Conservation (phyloP, 1,139 yeast genomes). For the Hyphopichia pseudoburtonii region DNA sequence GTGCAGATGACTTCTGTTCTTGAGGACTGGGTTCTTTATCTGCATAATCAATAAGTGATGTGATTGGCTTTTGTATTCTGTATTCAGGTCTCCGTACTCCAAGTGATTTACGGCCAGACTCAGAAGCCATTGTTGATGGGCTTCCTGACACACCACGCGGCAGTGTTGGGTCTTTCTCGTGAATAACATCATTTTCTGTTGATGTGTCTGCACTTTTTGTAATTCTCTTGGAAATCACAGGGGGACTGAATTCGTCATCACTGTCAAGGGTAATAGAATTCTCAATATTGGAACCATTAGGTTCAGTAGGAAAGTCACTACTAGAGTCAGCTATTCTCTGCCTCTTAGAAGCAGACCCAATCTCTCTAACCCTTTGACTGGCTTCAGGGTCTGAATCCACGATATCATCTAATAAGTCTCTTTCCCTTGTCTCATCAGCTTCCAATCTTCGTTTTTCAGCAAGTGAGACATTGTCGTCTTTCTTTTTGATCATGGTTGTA, state of each 20-base stretch:
- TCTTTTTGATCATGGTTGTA: constrained; percentile 43
- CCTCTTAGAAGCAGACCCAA: not conserved
- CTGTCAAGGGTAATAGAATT: constrained; percentile 3
- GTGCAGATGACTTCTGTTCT: not conserved
- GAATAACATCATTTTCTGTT: not conserved
- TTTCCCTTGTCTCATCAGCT: not conserved
- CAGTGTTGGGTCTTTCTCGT: too few relatives aligned
- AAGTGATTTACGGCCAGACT: not conserved
- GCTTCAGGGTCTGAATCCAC: constrained; percentile 5
- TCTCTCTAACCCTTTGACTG: constrained; percentile 3
- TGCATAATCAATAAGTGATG: constrained; percentile 2
- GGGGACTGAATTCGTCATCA: not conserved
- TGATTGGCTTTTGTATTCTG: constrained; percentile 4
- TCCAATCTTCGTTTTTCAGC: constrained; percentile 5
- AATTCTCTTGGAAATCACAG: not conserved
- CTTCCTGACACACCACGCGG: not conserved
- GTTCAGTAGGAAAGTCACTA: not conserved
- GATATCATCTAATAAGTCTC: constrained; percentile 2
- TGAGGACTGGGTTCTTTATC: not conserved
- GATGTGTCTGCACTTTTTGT: not conserved
- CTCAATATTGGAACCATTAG: not conserved
- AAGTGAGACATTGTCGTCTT: constrained; percentile 11
- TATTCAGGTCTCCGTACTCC: not conserved
- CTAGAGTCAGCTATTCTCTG: not conserved
- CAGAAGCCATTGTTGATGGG: not conserved